phyloP scores from a whole-genome alignment of 1,139 yeast genomes.

The Kurtzmaniella natalensis region DNA sequence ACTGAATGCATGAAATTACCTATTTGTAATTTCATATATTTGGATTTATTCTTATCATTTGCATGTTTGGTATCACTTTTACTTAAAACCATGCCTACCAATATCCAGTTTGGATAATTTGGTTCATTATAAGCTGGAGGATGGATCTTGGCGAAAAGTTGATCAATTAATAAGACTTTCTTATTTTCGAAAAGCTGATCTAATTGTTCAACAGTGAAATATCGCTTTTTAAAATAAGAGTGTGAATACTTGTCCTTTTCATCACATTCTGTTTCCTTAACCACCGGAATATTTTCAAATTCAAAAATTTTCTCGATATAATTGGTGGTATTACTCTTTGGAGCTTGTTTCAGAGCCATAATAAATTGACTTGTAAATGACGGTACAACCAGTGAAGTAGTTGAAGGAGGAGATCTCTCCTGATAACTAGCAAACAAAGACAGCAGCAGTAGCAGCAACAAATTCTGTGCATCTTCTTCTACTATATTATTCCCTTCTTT shows the following conservation, averaged over 20 bases:
- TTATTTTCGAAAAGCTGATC: conserved; percentile 34
- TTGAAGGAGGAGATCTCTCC: too few relatives aligned
- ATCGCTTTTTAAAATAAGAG: conserved; percentile 32
- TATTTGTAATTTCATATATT: conserved; percentile 57
- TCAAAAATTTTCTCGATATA: conserved; percentile 17
- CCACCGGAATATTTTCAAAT: conserved; percentile 13
- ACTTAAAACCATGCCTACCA: conserved; percentile 59
- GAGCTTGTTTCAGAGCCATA: background rate
- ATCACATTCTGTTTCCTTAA: conserved; percentile 11
- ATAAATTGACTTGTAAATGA: background rate
- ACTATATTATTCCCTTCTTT: background rate
- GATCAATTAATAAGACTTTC: conserved; percentile 52
- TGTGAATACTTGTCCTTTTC: conserved; percentile 18
- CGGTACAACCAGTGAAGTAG: too few relatives aligned
- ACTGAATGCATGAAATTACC: conserved; percentile 63
- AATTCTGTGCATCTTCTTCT: background rate
- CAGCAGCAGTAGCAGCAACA: too few relatives aligned
- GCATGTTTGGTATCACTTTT: conserved; percentile 55
- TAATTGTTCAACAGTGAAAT: conserved; percentile 33
- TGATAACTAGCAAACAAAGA: too few relatives aligned
- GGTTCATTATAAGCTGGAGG: conserved; percentile 75
- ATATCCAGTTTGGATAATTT: conserved; percentile 67
- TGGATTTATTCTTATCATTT: conserved; percentile 30
- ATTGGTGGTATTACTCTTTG: background rate
- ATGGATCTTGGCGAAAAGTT: conserved; percentile 55